Evolutionary conservation across 2,329 filamentous ascomycete species (phyloP), one percentile per base, ranked within the genome.

Genomic region (Diaporthe nobilis): DNA sequence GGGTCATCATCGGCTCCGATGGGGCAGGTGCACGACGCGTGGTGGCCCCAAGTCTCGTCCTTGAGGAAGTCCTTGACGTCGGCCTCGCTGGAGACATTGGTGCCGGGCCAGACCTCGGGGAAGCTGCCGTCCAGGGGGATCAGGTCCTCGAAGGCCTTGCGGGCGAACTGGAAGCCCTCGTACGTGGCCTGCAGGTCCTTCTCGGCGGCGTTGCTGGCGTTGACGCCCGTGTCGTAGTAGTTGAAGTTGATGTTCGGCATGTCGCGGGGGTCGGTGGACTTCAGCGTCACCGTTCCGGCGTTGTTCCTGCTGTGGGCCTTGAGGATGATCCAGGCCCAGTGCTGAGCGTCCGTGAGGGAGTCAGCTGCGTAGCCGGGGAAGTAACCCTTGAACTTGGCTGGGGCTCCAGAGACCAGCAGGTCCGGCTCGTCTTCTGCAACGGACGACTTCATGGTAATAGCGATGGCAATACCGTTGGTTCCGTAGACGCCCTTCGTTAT

Each of bases 401-500:
- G 72, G 17, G 61, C 73, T 39, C 77, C 77, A 34, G 86, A 87
- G 70, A 89, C 81, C 79, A 89, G 87, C 44, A 88, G 79, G 77
- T 90, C 88, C 67, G 81, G 85, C 49, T 85, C 84, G 57, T 84
- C 84, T 31, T 85, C 80, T 4, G 80, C 83, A 5, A 83, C 83
- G 20, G 78, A 71, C 17, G 68, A 71, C 51, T 60, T 71, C 68
- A 71, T 55, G 5, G 55, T 60, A 31, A 60, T 22, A 12, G 68
- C 68, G n/a, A 71, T 71, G 15, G 68, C 47, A 39, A 76, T 76
- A n/a, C 75, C 74, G 58, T 76, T 78, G 51, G 78, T 78, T n/a
- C 76, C 79, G 71, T 79, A 78, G 73, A 79, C 63, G 15, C 63
- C 63, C 63, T 68, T 68, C 31, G 63, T 25, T 4, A 68, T 6